Conservation (phyloP, 2,329 filamentous ascomycete species). For the Curvularia spicifera region DNA sequence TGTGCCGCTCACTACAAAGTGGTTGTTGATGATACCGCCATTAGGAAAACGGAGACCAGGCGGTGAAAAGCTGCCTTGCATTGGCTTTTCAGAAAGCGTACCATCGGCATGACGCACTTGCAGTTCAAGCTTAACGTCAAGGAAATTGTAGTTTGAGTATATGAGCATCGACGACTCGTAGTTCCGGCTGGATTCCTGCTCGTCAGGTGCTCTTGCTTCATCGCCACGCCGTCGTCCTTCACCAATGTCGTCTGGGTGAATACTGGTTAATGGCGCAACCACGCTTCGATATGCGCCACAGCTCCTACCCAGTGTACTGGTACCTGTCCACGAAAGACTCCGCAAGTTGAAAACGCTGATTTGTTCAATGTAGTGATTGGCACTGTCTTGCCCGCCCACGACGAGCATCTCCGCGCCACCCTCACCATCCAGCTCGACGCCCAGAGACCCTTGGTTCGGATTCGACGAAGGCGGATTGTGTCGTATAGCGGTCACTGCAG, state of each 20-base stretch:
- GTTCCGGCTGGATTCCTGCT: constrained; percentile 37
- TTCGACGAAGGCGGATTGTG: constrained; percentile 85
- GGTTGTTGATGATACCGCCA: constrained; percentile 90
- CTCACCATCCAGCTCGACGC: constrained; percentile 85
- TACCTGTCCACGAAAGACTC: constrained; percentile 94
- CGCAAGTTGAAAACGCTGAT: constrained; percentile 97
- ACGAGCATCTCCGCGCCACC: constrained; percentile 97
- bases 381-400: constrained; percentile 92
- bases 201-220: constrained; percentile 50
- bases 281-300: constrained; percentile 97
- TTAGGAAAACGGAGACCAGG: constrained; percentile 95
- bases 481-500: constrained; percentile 83
- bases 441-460: constrained; percentile 85
- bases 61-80: constrained; percentile 85
- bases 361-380: constrained; percentile 99
- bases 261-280: constrained; percentile 78
- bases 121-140: constrained; percentile 94
- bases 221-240: constrained; percentile 54
- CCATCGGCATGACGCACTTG: constrained; percentile 88
- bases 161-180: constrained; percentile 79
- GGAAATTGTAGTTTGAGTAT: constrained; percentile 98
- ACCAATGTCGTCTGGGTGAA: constrained; percentile 70
- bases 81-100: constrained; percentile 81
- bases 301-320: constrained; percentile 83
- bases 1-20: constrained; percentile 96